phyloP scores from a whole-genome alignment of 345 rosid species.

The Syzygium aqueum region DNA sequence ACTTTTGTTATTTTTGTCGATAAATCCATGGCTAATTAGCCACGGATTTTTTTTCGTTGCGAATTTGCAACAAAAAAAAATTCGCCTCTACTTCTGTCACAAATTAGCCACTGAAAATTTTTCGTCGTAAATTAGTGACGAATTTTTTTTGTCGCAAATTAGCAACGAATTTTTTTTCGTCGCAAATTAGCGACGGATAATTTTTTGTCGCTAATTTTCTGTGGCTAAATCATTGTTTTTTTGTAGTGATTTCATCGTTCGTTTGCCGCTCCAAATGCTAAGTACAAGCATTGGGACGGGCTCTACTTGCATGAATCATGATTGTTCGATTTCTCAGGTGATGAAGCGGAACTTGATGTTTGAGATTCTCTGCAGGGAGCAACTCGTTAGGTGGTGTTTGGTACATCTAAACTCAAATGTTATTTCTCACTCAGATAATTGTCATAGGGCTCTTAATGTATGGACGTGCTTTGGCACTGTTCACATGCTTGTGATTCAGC shows the following conservation, averaged over 20 bases:
- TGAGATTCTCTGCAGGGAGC: neutral
- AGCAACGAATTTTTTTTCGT: too few species aligned
- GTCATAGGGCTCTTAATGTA: neutral
- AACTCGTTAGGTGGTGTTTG: neutral
- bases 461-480: neutral
- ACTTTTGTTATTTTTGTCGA: too few species aligned
- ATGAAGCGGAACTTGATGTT: neutral
- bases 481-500: neutral
- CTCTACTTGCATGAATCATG: neutral
- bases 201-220: too few species aligned
- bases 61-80: too few species aligned
- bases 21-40: too few species aligned
- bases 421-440: neutral
- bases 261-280: neutral
- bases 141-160: too few species aligned
- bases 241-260: neutral
- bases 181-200: too few species aligned
- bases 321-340: neutral
- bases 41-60: too few species aligned
- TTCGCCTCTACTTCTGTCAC: too few species aligned
- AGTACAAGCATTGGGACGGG: accelerated
- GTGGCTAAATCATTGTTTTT: too few species aligned
- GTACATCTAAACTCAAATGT: neutral
- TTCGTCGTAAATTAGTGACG: too few species aligned
- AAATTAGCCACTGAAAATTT: too few species aligned